phyloP scores from a whole-genome alignment of 371 early-diverging fungal species.

The Lichtheimia ornata region DNA sequence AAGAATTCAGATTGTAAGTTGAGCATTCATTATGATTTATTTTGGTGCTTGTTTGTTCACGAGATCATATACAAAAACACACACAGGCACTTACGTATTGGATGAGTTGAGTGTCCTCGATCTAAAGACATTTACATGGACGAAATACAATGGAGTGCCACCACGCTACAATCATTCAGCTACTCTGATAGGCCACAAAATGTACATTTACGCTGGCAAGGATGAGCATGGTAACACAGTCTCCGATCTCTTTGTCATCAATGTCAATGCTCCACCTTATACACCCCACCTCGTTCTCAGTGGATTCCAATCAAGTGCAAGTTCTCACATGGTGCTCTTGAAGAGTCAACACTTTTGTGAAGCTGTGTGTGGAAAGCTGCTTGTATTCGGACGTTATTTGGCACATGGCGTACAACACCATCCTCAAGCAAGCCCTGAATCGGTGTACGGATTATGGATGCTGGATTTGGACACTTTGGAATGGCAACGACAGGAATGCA shows the following conservation, averaged over 20 bases:
- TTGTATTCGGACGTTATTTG: slow-evolving; percentile 59
- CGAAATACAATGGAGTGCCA: slow-evolving; percentile 51
- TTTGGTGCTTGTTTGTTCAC: too few species aligned
- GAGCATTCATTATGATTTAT: background rate
- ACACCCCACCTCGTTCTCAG: slow-evolving; percentile 45
- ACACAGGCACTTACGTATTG: slow-evolving; percentile 58
- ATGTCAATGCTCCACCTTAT: slow-evolving; percentile 49
- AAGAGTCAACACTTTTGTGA: slow-evolving; percentile 72
- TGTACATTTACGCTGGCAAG: slow-evolving; percentile 64
- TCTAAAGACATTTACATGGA: slow-evolving; percentile 60
- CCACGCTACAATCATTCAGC: slow-evolving; percentile 67
- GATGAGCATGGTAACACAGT: slow-evolving; percentile 64
- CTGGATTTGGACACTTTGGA: slow-evolving; percentile 62
- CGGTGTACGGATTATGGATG: slow-evolving; percentile 65
- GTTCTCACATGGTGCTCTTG: slow-evolving; percentile 55
- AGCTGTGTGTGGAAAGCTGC: slow-evolving; percentile 58
- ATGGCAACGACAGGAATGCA: slow-evolving; percentile 63
- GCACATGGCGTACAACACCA: slow-evolving; percentile 29
- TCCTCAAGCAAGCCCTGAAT: slow-evolving; percentile 16
- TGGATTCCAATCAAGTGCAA: slow-evolving; percentile 32
- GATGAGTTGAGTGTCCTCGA: slow-evolving; percentile 61
- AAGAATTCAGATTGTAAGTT: slow-evolving; percentile 60
- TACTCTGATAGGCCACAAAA: slow-evolving; percentile 53
- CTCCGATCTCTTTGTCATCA: slow-evolving; percentile 60
- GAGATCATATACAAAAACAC: slow-evolving; percentile 1